phyloP scores from a whole-genome alignment of 805 yeast species.

The Metschnikowia orientalis region DNA sequence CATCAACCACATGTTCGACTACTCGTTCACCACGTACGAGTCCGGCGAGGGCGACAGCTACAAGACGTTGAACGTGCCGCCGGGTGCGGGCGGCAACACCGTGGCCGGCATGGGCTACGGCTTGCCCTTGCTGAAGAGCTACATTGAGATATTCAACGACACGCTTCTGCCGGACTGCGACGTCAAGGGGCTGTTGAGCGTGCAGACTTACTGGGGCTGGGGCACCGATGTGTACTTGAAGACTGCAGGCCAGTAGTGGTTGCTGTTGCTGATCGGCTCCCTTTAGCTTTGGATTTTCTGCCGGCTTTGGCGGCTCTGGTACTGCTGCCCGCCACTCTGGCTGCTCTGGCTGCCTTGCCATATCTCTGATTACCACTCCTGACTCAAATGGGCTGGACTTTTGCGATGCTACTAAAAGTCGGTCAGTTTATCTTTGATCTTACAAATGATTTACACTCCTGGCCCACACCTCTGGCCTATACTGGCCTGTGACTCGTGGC shows the following conservation, averaged over 20 bases:
- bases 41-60: conserved; percentile 53
- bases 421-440: no score
- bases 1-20: conserved; percentile 70
- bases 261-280: no score
- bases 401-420: no score
- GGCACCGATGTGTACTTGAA: conserved; percentile 75
- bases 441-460: no score
- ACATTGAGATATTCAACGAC: conserved; percentile 40
- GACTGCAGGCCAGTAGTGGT: conserved; percentile 30
- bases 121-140: conserved; percentile 65
- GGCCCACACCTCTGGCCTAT: no score
- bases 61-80: conserved; percentile 62
- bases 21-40: conserved; percentile 79
- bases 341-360: no score
- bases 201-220: conserved; percentile 69
- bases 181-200: conserved; percentile 46
- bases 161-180: conserved; percentile 17
- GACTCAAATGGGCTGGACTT: no score
- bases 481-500: no score
- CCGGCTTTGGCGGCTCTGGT: no score
- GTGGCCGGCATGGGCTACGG: conserved; percentile 98
- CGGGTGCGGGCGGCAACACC: conserved; percentile 62
- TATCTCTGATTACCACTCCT: no score
- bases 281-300: no score
- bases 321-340: no score